Base-by-base conservation (phyloP, 106 monocot genomes). In the Dendrobium officinale region DNA sequence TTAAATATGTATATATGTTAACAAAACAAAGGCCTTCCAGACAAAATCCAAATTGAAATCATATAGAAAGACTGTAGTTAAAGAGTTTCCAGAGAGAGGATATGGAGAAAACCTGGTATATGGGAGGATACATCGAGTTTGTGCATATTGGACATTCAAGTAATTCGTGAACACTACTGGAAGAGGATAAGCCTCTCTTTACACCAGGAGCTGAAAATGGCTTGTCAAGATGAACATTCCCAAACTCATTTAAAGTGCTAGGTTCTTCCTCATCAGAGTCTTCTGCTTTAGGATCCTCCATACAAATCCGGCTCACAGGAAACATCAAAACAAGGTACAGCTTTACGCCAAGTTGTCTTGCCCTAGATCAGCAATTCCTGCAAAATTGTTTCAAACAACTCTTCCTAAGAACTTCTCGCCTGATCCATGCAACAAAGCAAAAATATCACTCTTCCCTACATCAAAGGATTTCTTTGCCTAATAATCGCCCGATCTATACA, bases 91-190 rank as follows among this genome's bases (percentile, higher is more conserved):
- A 22, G 0, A 4, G 22, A 61, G 22, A 61, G 61, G 37, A 4
- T 22, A 37, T n/a, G 56, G 37, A n/a, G 22, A 10, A 67, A 79
- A 79, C 79, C 79, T 83, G 86, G 43, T 83, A 79, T 72, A 83
- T 83, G 20, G 83, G 83, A 83, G 83, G 83, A 78, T 83, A 83
- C 83, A 83, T 83, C 24, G 55, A 78, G 31, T 83, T 78, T n/a
- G 83, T 83, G 49, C 83, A 83, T 2, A 83, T 78, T n/a, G 83
- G 83, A 55, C 83, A 83, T 72, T 83, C 83, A 54, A 83, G 78
- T 20, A 64, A 42, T 26, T 79, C 79, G 22, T 79, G 44, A 17
- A 79, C 79, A 45, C 79, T 66, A 26, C 44, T 79, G 24, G 66
- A 26, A 26, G 79, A 66, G 19, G 44, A 67, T 13, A 45, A 26